These are phyloP conservation scores for Trifolium repens DNA, from an alignment of 306 rosid species.

Conservation along the genomic window DNA sequence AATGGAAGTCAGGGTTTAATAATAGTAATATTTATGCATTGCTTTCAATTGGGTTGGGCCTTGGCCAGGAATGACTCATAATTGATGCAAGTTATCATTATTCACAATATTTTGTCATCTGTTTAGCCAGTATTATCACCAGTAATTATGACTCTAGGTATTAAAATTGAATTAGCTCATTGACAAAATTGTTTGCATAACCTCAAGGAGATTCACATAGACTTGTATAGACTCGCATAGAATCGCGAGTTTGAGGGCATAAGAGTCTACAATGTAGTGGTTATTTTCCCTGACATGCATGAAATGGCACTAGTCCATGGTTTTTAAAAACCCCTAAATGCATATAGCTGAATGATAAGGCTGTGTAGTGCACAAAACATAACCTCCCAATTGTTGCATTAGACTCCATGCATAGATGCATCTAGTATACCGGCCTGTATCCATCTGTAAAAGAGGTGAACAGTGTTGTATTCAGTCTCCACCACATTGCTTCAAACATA, in stretches of 20 bases:
- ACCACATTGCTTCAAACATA: neutral
- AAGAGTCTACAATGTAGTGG: neutral
- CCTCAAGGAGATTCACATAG: neutral
- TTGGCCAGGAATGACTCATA: neutral
- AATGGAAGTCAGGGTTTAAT: neutral
- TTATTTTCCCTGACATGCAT: neutral
- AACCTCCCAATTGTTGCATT: neutral
- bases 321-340: neutral
- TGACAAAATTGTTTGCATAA: neutral
- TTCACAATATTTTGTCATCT: neutral
- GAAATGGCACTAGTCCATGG: neutral
- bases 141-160: neutral
- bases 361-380: neutral
- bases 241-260: neutral
- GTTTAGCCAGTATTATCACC: slow-evolving; percentile 19
- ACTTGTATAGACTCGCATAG: neutral
- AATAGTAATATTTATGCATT: slow-evolving; percentile 1
- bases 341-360: neutral
- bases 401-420: neutral
- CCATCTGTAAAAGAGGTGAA: neutral
- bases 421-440: neutral
- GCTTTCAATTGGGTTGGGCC: slow-evolving; percentile 12
- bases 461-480: neutral
- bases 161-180: neutral
- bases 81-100: neutral